Evolutionary conservation across 495 filamentous ascomycete genomes (phyloP).

Genomic region (Beverwykella pulmonaria): DNA sequence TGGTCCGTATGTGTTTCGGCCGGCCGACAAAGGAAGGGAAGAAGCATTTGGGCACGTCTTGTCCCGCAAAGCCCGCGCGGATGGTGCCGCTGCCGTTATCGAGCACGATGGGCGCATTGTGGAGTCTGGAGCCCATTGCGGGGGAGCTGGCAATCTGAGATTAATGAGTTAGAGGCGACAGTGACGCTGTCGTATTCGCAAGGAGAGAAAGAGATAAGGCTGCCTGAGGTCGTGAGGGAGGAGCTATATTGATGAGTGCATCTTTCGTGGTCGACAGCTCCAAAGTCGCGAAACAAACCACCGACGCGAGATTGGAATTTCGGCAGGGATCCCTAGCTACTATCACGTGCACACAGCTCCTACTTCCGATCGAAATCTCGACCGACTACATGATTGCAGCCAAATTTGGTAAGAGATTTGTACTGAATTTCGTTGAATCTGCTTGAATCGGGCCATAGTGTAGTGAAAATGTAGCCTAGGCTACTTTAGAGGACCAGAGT

Average conservation of each 20-base stretch:
- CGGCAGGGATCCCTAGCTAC: neutral
- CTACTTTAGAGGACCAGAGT: too few species aligned
- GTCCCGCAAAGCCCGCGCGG: conserved; percentile 93
- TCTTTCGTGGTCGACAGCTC: neutral
- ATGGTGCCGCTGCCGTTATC: conserved; percentile 99
- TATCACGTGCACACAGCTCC: conserved; percentile 2
- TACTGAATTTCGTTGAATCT: too few species aligned
- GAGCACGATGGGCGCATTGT: conserved; percentile 96
- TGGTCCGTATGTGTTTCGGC: conserved; percentile 93
- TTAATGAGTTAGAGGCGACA: neutral
- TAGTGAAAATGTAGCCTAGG: too few species aligned
- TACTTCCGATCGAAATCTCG: too few species aligned
- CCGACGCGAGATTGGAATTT: conserved; percentile 9
- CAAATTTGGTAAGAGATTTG: too few species aligned
- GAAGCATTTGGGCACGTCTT: conserved; percentile 91
- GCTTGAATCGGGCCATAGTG: too few species aligned
- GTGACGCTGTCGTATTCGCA: neutral
- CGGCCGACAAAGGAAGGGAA: conserved; percentile 98
- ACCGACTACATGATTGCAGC: too few species aligned
- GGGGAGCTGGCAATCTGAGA: neutral
- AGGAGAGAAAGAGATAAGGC: neutral
- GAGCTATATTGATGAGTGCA: neutral
- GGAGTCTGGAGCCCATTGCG: conserved; percentile 55
- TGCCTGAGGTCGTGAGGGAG: neutral
- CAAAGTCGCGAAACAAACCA: conserved; percentile 1